Percentiles rank a stretch among this genome's conserved stretches.
phyloP scores from a whole-genome alignment of 2,329 filamentous ascomycete species.

The Phaeosphaeria sp. region DNA sequence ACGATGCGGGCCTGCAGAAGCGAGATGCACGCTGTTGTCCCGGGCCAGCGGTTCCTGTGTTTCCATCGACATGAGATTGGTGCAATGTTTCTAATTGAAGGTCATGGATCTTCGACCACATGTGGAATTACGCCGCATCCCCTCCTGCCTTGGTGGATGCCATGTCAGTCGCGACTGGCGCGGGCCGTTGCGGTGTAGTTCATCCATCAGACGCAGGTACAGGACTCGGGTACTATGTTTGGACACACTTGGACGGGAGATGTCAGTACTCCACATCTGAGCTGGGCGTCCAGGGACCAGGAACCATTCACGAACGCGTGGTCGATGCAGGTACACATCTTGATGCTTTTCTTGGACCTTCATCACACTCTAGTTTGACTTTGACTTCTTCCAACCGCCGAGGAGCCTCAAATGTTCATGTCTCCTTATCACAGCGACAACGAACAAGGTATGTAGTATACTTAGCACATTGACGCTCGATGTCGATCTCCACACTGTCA shows the following conservation, averaged over 20 bases:
- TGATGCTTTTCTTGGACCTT: background rate
- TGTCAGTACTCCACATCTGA: background rate
- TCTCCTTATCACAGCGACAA: background rate
- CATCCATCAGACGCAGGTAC: constrained; percentile 28
- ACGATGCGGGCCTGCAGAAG: constrained; percentile 10
- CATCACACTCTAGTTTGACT: background rate
- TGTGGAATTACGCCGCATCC: background rate
- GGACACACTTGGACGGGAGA: constrained; percentile 4
- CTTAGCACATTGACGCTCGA: background rate
- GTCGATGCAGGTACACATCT: constrained; percentile 1
- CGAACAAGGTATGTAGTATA: background rate
- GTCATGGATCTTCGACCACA: background rate
- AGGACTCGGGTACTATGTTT: constrained; percentile 21
- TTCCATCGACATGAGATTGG: constrained; percentile 17
- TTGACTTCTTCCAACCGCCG: background rate
- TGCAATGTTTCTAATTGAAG: constrained; percentile 27
- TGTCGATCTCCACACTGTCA: background rate
- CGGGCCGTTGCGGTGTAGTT: constrained; percentile 15
- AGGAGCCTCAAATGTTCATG: background rate
- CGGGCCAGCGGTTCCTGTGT: constrained; percentile 9
- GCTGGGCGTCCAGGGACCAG: background rate
- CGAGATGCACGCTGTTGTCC: constrained; percentile 10
- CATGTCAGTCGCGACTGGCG: constrained; percentile 3
- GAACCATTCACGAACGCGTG: background rate
- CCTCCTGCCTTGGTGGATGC: background rate